Evolutionary conservation across 148 eudicot genomes (phyloP).

Genomic region (Camellia granthamiana): DNA sequence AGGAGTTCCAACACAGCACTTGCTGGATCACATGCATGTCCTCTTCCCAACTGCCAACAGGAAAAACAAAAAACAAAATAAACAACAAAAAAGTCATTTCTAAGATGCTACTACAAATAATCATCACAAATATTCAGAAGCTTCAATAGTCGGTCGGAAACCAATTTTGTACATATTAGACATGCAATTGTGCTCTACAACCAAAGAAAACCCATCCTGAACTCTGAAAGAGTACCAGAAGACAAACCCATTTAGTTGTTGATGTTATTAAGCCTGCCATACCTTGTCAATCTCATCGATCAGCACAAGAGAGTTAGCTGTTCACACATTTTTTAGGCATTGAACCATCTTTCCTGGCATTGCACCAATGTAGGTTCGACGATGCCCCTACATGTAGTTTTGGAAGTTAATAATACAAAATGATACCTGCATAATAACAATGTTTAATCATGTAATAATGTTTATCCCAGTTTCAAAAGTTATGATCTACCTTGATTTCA

Average conservation of each 20-base stretch:
- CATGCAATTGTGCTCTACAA: too few relatives aligned
- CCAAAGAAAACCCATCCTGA: not conserved
- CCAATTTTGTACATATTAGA: not conserved
- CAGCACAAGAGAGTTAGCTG: constrained; percentile 91
- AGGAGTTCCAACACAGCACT: constrained; percentile 99
- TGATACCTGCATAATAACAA: not conserved
- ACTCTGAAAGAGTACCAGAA: not conserved
- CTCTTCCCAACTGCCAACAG: constrained; percentile 70
- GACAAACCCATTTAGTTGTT: not conserved
- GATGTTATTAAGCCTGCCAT: constrained; percentile 13
- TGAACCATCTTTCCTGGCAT: constrained; percentile 98
- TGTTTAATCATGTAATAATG: not conserved
- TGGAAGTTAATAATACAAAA: constrained; percentile 10
- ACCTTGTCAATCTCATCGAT: constrained; percentile 99
- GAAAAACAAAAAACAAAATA: not conserved
- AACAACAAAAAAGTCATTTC: not conserved
- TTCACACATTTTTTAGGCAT: constrained; percentile 86
- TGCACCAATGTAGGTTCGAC: constrained; percentile 96
- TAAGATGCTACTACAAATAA: constrained; percentile 3
- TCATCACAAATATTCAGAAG: not conserved
- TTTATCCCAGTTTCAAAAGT: not conserved
- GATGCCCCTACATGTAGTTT: constrained; percentile 69
- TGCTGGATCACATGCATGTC: constrained; percentile 95
- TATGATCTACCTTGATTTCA: constrained; percentile 70
- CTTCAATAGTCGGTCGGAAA: not conserved